Base-by-base conservation (phyloP, 306 rosid genomes). In the Citrullus amarus region DNA sequence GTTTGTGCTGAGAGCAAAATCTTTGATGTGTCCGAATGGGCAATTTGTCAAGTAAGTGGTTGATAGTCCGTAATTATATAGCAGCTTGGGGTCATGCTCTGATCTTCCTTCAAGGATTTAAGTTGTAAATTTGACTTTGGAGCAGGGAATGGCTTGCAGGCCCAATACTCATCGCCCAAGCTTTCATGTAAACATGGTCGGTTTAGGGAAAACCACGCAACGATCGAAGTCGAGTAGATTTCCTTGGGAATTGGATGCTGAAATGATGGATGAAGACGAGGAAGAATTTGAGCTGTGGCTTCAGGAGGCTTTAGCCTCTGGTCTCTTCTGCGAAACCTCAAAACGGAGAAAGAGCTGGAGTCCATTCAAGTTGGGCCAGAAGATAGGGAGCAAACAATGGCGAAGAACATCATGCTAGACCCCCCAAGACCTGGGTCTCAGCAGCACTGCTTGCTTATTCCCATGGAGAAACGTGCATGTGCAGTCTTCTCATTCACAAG, bases 21-120 rank as follows among this genome's bases (percentile, higher is more conserved):
- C 79, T 96, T 96, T 79, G 99, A 96, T 72, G 99, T 93, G 78
- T 96, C 99, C 4, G 99, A 96, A 85, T 96, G 99, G 99, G 99
- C 98, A 66, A 93, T 90, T 66, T 96, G 99, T 87, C 99, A 96
- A 96, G 99, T 93, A 79, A 81, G 91, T 87, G 72, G 41, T 32
- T 74, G 38, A 15, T 18, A 9, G 63, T 46, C 44, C 9, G 5
- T 22, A 74, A 32, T 2, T 36, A 4, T 32, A 17, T 53, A 46
- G 57, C 38, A 46, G 57, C 38, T 30, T 22, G 57, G 16, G 48
- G 32, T 74, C 63, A 53, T 53, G 78, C 30, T 53, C 63, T 53
- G 61, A 53, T 32, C 43, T 74, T 53, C 41, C 43, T 74, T 53
- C 41, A 53, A 74, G 48, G 46, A 74, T 53, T 53, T 30, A 30